Base-by-base conservation (phyloP, 495 filamentous ascomycete species). In the Annulohypoxylon bovei region DNA sequence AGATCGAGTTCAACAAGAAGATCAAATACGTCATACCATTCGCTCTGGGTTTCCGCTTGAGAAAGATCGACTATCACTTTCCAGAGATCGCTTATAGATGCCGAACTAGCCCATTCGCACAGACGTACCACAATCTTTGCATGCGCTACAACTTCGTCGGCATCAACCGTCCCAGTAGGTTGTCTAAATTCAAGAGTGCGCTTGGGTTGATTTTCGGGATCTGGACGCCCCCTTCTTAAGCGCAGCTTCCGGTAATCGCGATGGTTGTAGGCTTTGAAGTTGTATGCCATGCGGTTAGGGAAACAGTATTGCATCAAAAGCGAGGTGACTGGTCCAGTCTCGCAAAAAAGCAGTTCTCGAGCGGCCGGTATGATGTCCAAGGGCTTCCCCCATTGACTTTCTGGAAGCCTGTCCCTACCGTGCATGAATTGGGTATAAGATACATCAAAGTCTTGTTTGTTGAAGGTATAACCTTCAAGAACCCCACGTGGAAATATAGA, bases 181-280 rank as follows among this genome's bases (percentile, higher is more conserved):
- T 73, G 70, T 2, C 70, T 61, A 20, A 69, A 73, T 35, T 73
- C 70, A 20, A 73, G 42, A 0, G 70, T 73, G 3, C 70, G 60
- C 12, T 68, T 64, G 6, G 44, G 35, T 4, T 50, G 58, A 6
- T 9, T 22, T 9, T 1, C 18, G 0, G 25, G 37, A 55, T 5
- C 6, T 47, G 50, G 30, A 20, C 27, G 14, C 11, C 32, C 18
- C 37, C 28, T 20, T 14, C 28, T n/a, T 0, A 11, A 16, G 39
- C 9, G 0, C 4, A 12, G 1, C 6, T 20, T 37, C 7, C 49
- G 35, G 27, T 67, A 60, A n/a, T 20, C 4, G 0, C 2, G 1
- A n/a, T 42, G 4, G 32, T n/a, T 12, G 27, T 70, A 70, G 3
- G 50, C 35, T 2, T 4, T 12, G 25, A 72, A 65, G 11, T 57